Conservation (phyloP, 345 rosid species). For the Gossypium thurberi region DNA sequence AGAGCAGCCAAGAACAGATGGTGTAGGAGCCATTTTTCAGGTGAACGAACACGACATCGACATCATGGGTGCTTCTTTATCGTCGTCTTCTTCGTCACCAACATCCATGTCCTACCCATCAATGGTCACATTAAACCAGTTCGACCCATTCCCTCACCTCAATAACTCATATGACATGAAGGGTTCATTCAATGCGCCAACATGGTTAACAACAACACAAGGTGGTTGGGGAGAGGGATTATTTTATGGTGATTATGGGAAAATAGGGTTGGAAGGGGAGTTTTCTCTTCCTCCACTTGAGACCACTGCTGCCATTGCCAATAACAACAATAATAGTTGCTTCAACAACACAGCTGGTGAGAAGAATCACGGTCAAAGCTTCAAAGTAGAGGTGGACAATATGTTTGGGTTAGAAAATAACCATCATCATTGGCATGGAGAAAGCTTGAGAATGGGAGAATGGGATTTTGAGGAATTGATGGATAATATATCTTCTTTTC, state of each 20-base stretch:
- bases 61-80: slow-evolving; percentile 8
- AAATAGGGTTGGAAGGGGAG: slow-evolving; percentile 36
- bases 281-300: slow-evolving; percentile 47
- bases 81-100: slow-evolving; percentile 39
- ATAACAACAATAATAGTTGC: slow-evolving; percentile 22
- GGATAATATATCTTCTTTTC: slow-evolving; percentile 62
- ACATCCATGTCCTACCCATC: slow-evolving; percentile 33
- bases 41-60: slow-evolving; percentile 32
- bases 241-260: slow-evolving; percentile 30
- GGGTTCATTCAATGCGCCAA: slow-evolving; percentile 28
- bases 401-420: slow-evolving; percentile 45
- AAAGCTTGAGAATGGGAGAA: slow-evolving; percentile 70
- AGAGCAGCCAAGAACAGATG: slow-evolving; percentile 32
- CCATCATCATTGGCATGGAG: slow-evolving; percentile 44
- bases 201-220: slow-evolving; percentile 23
- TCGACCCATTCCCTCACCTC: slow-evolving; percentile 37
- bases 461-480: slow-evolving; percentile 87
- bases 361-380: slow-evolving; percentile 16
- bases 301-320: too few relatives aligned
- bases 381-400: slow-evolving; percentile 34
- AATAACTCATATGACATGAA: slow-evolving; percentile 27
- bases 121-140: slow-evolving; percentile 25
- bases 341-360: slow-evolving; percentile 25
- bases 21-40: slow-evolving; percentile 28
- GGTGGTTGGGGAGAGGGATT: slow-evolving; percentile 30